Conservation (phyloP, 129 eudicot species). For the Helianthus tuberosus region DNA sequence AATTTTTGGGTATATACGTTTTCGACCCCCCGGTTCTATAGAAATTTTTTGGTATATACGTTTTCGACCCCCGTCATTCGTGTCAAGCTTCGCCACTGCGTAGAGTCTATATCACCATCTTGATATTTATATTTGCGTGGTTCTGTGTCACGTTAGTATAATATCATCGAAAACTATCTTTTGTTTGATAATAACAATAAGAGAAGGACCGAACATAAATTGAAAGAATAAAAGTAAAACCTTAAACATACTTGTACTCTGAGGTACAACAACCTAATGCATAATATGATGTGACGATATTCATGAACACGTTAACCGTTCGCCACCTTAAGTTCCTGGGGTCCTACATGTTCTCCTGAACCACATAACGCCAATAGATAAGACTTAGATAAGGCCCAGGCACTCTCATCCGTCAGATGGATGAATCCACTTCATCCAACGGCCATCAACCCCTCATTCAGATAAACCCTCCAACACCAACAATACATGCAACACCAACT, state of each 20-base stretch:
- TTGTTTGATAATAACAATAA: too few relatives aligned
- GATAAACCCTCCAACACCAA: conserved; percentile 42
- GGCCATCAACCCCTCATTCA: conserved; percentile 29
- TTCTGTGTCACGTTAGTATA: too few relatives aligned
- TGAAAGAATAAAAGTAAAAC: too few relatives aligned
- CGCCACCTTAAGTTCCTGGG: background rate
- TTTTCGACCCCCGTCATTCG: too few relatives aligned
- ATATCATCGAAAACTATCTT: too few relatives aligned
- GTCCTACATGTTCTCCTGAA: background rate
- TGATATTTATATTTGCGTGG: too few relatives aligned
- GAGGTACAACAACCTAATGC: background rate
- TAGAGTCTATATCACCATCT: too few relatives aligned
- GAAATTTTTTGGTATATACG: too few relatives aligned
- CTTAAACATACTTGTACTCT: background rate
- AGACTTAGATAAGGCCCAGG: conserved; percentile 69
- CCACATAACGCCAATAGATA: conserved; percentile 54
- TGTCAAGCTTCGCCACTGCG: too few relatives aligned
- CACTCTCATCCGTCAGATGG: conserved; percentile 61
- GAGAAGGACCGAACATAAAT: too few relatives aligned
- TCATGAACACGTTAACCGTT: background rate
- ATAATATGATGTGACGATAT: background rate
- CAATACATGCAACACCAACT: conserved; percentile 21
- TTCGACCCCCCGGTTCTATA: too few relatives aligned
- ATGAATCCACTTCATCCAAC: conserved; percentile 63
- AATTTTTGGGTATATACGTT: too few relatives aligned